Base-by-base conservation (phyloP, 108 stramenopile genomes). In the Nitzschia inconspicua region DNA sequence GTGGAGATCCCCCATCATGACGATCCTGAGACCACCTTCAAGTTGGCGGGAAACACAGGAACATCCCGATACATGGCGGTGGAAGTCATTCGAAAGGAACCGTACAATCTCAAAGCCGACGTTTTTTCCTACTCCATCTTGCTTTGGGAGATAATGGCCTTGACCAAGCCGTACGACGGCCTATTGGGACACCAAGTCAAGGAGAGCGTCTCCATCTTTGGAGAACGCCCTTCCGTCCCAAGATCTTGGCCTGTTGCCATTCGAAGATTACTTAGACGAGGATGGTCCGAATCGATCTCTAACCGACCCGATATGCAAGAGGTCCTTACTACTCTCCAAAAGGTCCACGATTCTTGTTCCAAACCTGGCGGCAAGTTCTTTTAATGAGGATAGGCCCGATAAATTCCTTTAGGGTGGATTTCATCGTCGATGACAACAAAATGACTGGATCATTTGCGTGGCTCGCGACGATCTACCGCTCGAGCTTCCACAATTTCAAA, bases 41-140 rank as follows among this genome's bases (percentile, higher is more conserved):
- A 79, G 26, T 46, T 79, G 22, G 77, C 77, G 8, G 77, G 77
- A 14, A 79, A 79, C 41, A 79, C 77, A 1, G 77, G 77, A 23
- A 88, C 83, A 11, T 73, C 90, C 9, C 70, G 97, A 24, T 98
- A 98, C 69, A 98, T 98, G 97, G 97, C 97, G 5, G 96, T 96
- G 0, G 86, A 88, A 59, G 86, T 89, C 27, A 86, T 85, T 8
- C 55, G 84, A 7, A 85, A 85, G 57, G 61, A 72, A 25, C 85
- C 91, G 11, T 96, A 96, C 78, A 96, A 97, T 57, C 81, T 92
- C 47, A 91, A 90, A 47, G 91, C 87, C 3, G 96, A 97, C 53
- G 90, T 96, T 0, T 96, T 91, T 63, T 85, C 79, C 10, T 89
- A 71, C 48, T 67, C 80, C n/a, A 70, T 89, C n/a, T 32, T 84